These are phyloP conservation scores for Diaporthe helianthi DNA, from an alignment of 2,329 filamentous ascomycete genomes.

Conservation along the genomic window DNA sequence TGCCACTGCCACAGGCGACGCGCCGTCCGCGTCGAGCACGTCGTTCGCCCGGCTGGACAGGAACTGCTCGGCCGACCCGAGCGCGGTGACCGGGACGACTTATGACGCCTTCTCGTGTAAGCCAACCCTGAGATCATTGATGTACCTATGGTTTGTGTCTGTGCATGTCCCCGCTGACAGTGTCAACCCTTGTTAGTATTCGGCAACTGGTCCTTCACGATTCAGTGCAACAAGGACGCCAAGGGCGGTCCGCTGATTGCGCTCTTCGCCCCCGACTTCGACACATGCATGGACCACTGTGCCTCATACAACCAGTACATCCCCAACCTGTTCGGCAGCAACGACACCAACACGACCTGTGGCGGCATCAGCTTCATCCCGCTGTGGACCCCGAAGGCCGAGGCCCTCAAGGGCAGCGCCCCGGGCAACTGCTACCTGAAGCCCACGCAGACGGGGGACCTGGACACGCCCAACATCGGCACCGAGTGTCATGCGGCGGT, in stretches of 20 bases:
- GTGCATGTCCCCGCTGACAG: slow-evolving; percentile 26
- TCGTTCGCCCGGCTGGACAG: slow-evolving; percentile 46
- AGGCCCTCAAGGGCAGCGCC: slow-evolving; percentile 44
- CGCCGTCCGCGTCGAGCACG: slow-evolving; percentile 40
- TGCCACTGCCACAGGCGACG: slow-evolving; percentile 30
- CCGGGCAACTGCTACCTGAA: slow-evolving; percentile 57
- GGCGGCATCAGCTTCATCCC: slow-evolving; percentile 51
- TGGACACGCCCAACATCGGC: slow-evolving; percentile 44
- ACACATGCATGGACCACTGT: slow-evolving; percentile 57
- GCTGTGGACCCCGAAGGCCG: slow-evolving; percentile 48
- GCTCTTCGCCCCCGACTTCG: slow-evolving; percentile 52
- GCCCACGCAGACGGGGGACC: slow-evolving; percentile 41
- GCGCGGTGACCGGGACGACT: slow-evolving; percentile 45
- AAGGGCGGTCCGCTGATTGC: slow-evolving; percentile 47
- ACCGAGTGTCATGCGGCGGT: slow-evolving; percentile 48
- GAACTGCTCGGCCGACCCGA: slow-evolving; percentile 48
- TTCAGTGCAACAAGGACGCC: slow-evolving; percentile 54
- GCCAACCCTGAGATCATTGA: too few species aligned
- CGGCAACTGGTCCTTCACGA: slow-evolving; percentile 46
- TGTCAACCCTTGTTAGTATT: slow-evolving; percentile 44
- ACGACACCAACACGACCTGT: slow-evolving; percentile 46
- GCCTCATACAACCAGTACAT: slow-evolving; percentile 48
- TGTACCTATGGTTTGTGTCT: background rate
- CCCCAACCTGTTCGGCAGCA: slow-evolving; percentile 39
- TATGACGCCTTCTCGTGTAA: slow-evolving; percentile 49